phyloP scores from a whole-genome alignment of 2,329 filamentous ascomycete species.

The Fusarium pseudograminearum region DNA sequence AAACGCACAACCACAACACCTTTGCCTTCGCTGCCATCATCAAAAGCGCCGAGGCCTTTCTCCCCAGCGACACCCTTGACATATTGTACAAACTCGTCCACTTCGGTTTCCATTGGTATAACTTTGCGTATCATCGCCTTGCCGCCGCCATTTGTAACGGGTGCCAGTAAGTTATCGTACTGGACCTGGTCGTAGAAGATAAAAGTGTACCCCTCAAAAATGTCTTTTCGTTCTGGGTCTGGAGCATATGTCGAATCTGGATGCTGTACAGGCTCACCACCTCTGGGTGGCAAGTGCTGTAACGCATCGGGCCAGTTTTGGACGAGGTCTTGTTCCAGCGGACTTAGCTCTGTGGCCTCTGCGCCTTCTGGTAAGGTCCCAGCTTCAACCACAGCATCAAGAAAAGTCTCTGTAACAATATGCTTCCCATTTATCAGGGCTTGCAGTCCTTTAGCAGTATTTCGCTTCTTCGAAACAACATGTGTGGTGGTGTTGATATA shows the following conservation, averaged over 20 bases:
- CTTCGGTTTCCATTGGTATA: slow-evolving; percentile 70
- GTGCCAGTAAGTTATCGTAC: slow-evolving; percentile 78
- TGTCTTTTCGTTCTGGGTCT: slow-evolving; percentile 70
- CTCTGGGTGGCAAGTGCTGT: slow-evolving; percentile 77
- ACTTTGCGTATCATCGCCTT: slow-evolving; percentile 80
- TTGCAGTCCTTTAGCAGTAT: slow-evolving; percentile 87
- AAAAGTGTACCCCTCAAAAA: slow-evolving; percentile 91
- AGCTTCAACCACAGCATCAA: slow-evolving; percentile 76
- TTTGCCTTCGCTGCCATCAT: slow-evolving; percentile 71
- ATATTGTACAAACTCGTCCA: slow-evolving; percentile 81
- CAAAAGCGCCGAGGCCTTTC: slow-evolving; percentile 75
- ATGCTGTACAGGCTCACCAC: slow-evolving; percentile 79
- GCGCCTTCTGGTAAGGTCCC: slow-evolving; percentile 62
- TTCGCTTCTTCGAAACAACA: slow-evolving; percentile 88
- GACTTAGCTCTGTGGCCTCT: slow-evolving; percentile 63
- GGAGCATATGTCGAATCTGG: slow-evolving; percentile 79
- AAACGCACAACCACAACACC: slow-evolving; percentile 85
- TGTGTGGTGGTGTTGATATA: slow-evolving; percentile 84
- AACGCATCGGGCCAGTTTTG: slow-evolving; percentile 80
- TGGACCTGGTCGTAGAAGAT: slow-evolving; percentile 84
- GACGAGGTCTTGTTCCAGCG: slow-evolving; percentile 84
- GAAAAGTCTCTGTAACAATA: slow-evolving; percentile 79
- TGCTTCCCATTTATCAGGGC: slow-evolving; percentile 84
- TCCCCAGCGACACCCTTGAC: slow-evolving; percentile 80
- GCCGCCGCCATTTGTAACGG: slow-evolving; percentile 82